Percentiles rank a stretch among this genome's conserved stretches.
These are phyloP conservation scores for Cyclotella sp. DNA, from an alignment of 108 stramenopile genomes.

Conservation along the genomic window DNA sequence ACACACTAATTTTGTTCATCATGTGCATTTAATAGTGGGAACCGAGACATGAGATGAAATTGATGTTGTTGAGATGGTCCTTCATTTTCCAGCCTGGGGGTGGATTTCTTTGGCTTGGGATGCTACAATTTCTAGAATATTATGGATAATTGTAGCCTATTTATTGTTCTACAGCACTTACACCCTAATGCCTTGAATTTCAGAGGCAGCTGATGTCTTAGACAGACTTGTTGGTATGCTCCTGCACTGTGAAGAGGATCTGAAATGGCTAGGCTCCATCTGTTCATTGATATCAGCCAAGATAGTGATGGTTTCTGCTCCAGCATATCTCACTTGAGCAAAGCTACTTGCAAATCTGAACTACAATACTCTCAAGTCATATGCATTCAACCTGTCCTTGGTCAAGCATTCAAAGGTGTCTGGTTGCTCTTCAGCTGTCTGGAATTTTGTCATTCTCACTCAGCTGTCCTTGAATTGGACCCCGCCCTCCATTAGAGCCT, in stretches of 20 bases:
- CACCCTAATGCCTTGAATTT: not conserved
- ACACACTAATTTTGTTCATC: not conserved
- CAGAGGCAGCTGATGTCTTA: no score
- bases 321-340: no score
- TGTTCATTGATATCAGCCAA: no score
- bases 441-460: not conserved
- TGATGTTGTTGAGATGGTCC: not conserved
- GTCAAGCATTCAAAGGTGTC: no score
- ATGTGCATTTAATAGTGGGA: not conserved
- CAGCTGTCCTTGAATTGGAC: not conserved
- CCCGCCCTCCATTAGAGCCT: not conserved
- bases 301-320: no score
- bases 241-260: no score
- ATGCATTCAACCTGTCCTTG: no score
- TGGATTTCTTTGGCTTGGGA: slow-evolving; percentile 2
- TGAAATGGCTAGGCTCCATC: no score
- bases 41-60: not conserved
- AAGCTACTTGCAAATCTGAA: no score
- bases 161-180: not conserved
- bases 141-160: not conserved
- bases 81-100: not conserved
- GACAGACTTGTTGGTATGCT: no score
- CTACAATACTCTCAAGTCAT: no score
- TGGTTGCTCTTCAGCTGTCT: not conserved
- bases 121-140: not conserved